Evolutionary conservation across 768 basidiomycete genomes (phyloP), one percentile per base, ranked within the genome.

Genomic region (Kwoniella botswanensis): DNA sequence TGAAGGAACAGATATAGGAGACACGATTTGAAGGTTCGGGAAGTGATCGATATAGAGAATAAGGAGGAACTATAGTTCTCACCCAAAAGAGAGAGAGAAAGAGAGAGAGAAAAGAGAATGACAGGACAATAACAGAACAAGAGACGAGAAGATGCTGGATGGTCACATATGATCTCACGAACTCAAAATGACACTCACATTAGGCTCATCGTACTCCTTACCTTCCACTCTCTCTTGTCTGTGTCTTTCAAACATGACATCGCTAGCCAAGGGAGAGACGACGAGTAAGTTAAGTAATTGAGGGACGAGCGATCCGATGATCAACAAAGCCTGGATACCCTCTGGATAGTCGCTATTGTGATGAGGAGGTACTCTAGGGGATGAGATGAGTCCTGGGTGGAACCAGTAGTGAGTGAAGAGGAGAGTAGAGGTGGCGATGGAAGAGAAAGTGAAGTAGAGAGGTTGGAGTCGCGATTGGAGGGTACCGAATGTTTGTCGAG

Each of bases 381-480:
- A 81, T 58, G 88, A 69, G 63, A 90, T 89, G 63, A 86, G 18
- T 87, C 88, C 81, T 89, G 90, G 67, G 86, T 87, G 73, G 83
- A 85, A 55, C 86, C 85, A 91, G 89, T 92, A 64, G 70, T 75
- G 83, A 2, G 85, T 86, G 57, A 92, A 81, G 46, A 79, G 65
- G 50, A 93, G 86, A 22, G 84, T 83, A 0, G 87, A 84, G 29
- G 89, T 87, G 43, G 90, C 82, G 24, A 82, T 74, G 46, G 91
- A 87, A 13, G 89, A 90, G 53, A 88, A 79, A 18, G 86, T 79
- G 76, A 93, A 93, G 84, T 91, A 93, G 72, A 91, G 82, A 1
- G 92, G 91, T 84, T 92, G 92, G 0, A 87, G 88, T 76, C 87
- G 88, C 78, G 91, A 89, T 78, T 93, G 92, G 43, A 94, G 86